Evolutionary conservation across 2,329 filamentous ascomycete species (phyloP), one percentile per base, ranked within the genome.

Genomic region (Penicillium sp.): DNA sequence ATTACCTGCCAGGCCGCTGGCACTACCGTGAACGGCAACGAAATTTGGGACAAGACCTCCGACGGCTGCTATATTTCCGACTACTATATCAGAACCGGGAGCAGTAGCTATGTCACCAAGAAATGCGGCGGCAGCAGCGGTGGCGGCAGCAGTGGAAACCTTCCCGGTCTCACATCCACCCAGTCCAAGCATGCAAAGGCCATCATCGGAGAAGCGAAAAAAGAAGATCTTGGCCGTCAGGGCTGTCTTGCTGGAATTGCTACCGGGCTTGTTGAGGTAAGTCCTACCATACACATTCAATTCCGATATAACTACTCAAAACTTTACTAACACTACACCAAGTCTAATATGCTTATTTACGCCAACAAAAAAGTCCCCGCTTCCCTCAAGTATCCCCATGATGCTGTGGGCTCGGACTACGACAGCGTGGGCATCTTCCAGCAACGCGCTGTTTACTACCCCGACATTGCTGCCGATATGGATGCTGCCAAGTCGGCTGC

Each of bases 371-470:
- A 51, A 6, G 64, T 65, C 13, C 60, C 62, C 8, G 59, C 43
- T 15, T 67, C 65, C 15, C 54, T 67, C 25, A 65, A 67, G 3
- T 66, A 65, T 49, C 54, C 47, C 2, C 56, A 67, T 35, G 65
- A 67, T 27, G 40, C 33, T 17, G 59, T 67, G 9, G 64, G 64
- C 48, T 54, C 51, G n/a, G 65, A 67, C 42, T 51, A 67, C 38
- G 62, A 67, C 46, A 65, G 64, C 50, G 59, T 67, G 1, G 65
- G 65, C 17, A 67, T 67, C 54, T 67, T 67, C 62, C 64, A 67
- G 56, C 65, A 67, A 21, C 65, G 65, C 27, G 65, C 57, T 13
- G 38, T 52, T 10, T 65, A 58, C 56, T 67, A 66, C 29, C 54
- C 54, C 9, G n/a, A 65, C 21, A 63, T 66, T 9, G 63, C 63